Conservation (phyloP, 2,329 filamentous ascomycete species). For the Pyrenochaeta sp. region DNA sequence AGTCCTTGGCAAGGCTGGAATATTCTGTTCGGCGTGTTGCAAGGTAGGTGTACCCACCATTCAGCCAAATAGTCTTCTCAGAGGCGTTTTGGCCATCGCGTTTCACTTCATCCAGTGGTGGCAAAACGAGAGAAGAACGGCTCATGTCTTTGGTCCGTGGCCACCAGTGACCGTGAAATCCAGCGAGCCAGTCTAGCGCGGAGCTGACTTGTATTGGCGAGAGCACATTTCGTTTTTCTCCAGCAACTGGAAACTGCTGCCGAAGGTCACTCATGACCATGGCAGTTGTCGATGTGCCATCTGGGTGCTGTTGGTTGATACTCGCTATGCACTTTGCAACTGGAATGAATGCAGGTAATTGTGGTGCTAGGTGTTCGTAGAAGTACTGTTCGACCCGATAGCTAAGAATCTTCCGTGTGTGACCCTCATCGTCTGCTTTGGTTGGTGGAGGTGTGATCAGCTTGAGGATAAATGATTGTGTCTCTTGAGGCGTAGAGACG, state of each 20-base stretch:
- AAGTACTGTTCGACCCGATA: slow-evolving; percentile 74
- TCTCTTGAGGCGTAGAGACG: slow-evolving; percentile 19
- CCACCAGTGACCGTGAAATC: slow-evolving; percentile 68
- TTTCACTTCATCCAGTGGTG: slow-evolving; percentile 64
- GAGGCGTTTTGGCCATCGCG: slow-evolving; percentile 35
- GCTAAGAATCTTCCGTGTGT: slow-evolving; percentile 71
- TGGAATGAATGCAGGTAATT: slow-evolving; percentile 54
- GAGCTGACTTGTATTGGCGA: slow-evolving; percentile 59
- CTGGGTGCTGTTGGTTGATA: slow-evolving; percentile 52
- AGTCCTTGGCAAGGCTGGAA: slow-evolving; percentile 55
- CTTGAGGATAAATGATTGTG: slow-evolving; percentile 64
- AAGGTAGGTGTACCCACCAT: slow-evolving; percentile 75
- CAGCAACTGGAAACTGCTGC: slow-evolving; percentile 63
- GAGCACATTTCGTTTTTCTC: slow-evolving; percentile 62
- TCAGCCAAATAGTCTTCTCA: slow-evolving; percentile 62
- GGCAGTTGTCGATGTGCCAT: slow-evolving; percentile 56
- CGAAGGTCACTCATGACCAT: slow-evolving; percentile 68
- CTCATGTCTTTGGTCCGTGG: slow-evolving; percentile 31
- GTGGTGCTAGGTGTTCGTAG: slow-evolving; percentile 65
- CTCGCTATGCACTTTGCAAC: slow-evolving; percentile 61
- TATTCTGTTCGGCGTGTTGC: slow-evolving; percentile 69
- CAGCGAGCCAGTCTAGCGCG: slow-evolving; percentile 69
- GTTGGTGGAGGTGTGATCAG: slow-evolving; percentile 63
- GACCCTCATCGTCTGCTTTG: slow-evolving; percentile 63
- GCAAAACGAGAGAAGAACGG: slow-evolving; percentile 55